phyloP scores from a whole-genome alignment of 164 flowering plant species.

The Magnolia officinalis region DNA sequence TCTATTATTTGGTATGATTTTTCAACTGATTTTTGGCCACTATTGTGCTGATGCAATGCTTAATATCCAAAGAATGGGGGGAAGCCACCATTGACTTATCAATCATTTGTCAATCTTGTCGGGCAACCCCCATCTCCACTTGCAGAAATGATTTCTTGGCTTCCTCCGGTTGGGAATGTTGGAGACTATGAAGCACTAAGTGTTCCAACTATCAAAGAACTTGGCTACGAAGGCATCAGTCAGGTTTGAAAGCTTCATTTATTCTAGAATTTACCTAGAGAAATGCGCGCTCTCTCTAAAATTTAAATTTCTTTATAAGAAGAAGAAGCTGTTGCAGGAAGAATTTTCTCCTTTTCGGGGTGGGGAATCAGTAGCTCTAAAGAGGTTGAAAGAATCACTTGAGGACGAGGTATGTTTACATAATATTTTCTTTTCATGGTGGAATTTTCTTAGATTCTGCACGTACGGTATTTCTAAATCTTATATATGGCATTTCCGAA shows the following conservation, averaged over 20 bases:
- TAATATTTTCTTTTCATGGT: background rate
- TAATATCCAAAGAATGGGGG: slow-evolving; percentile 67
- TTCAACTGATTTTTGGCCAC: background rate
- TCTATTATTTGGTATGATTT: background rate
- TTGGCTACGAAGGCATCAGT: slow-evolving; percentile 61
- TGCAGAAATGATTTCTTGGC: slow-evolving; percentile 34
- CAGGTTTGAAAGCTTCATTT: slow-evolving; percentile 37
- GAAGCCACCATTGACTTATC: slow-evolving; percentile 77
- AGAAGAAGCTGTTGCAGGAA: slow-evolving; percentile 41
- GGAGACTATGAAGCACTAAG: slow-evolving; percentile 38
- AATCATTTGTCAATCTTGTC: slow-evolving; percentile 80
- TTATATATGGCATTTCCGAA: background rate
- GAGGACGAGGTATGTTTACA: slow-evolving; percentile 46
- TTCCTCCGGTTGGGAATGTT: slow-evolving; percentile 68
- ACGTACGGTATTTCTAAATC: background rate
- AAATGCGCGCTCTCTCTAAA: background rate
- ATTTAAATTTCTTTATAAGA: background rate
- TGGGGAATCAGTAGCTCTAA: slow-evolving; percentile 86
- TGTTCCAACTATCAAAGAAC: slow-evolving; percentile 66
- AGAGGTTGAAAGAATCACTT: slow-evolving; percentile 58
- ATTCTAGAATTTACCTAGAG: background rate
- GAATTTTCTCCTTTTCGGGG: slow-evolving; percentile 73
- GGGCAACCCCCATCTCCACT: slow-evolving; percentile 67
- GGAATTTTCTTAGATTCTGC: background rate
- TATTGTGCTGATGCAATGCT: slow-evolving; percentile 3